phyloP scores from a whole-genome alignment of 129 eudicot genomes.

The Flaveria linearis region DNA sequence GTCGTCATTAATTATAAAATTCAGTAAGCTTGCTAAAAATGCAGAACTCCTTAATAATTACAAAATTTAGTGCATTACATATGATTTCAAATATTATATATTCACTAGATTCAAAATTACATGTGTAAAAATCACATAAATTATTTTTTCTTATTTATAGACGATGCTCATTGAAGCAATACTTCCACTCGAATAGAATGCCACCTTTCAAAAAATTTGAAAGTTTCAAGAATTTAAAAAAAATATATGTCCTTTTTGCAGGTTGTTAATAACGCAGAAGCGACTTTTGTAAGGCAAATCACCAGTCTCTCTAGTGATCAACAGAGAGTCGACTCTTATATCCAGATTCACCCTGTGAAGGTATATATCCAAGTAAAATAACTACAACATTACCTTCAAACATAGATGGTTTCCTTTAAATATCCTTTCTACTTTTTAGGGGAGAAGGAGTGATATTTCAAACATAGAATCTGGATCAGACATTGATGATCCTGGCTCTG shows the following conservation, averaged over 20 bases:
- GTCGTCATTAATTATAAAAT: not conserved
- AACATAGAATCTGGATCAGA: constrained; percentile 60
- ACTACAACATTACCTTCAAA: constrained; percentile 2
- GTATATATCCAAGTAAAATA: constrained; percentile 31
- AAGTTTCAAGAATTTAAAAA: too few species aligned
- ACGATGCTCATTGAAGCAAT: constrained; percentile 1
- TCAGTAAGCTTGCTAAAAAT: not conserved
- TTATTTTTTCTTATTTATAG: not conserved
- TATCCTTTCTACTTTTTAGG: constrained; percentile 46
- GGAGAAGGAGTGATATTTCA: constrained; percentile 47
- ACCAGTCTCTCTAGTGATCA: constrained; percentile 50
- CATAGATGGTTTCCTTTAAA: constrained; percentile 10
- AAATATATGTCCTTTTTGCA: constrained; percentile 28
- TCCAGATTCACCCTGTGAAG: constrained; percentile 52
- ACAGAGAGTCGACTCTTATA: constrained; percentile 47
- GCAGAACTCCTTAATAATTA: not conserved
- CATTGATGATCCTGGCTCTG: constrained; percentile 47
- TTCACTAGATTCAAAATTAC: not conserved
- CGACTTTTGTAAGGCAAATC: constrained; percentile 51
- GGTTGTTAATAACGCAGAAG: constrained; percentile 63
- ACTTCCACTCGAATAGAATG: not conserved
- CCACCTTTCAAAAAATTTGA: too few species aligned
- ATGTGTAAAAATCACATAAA: not conserved
- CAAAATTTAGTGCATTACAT: not conserved
- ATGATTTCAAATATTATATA: not conserved